Percentiles rank a stretch among this genome's conserved stretches.
Evolutionary conservation across 495 filamentous ascomycete species (phyloP).

Genomic region (Aspergillus ostianus): DNA sequence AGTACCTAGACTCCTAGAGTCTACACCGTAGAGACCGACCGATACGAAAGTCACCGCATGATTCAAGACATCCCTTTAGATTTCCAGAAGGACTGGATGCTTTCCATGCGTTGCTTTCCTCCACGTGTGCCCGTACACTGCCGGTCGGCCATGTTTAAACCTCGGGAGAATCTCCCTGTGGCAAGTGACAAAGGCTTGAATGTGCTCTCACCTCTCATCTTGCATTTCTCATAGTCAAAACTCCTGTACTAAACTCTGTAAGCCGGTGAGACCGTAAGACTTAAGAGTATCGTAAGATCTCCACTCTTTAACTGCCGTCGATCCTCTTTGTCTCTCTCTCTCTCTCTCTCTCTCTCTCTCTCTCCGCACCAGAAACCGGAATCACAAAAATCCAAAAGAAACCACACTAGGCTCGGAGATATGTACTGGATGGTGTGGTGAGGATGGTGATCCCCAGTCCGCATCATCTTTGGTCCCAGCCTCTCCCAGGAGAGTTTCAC

Average conservation of each 20-base stretch:
- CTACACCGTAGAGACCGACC: too few species aligned
- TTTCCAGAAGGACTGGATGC: background rate
- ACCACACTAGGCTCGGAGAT: too few species aligned
- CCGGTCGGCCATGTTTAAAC: background rate
- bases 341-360: background rate
- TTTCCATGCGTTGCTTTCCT: background rate
- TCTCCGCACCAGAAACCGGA: conserved; percentile 8
- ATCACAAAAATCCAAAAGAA: too few species aligned
- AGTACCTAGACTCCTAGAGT: too few species aligned
- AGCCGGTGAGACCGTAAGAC: background rate
- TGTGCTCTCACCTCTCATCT: too few species aligned
- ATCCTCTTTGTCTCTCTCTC: conserved; percentile 2
- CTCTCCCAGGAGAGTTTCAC: too few species aligned
- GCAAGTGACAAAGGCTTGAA: background rate
- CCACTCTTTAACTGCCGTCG: conserved; percentile 18
- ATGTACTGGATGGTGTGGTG: background rate
- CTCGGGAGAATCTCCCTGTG: background rate
- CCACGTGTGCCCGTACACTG: background rate
- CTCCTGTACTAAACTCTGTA: background rate
- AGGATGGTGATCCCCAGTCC: too few species aligned
- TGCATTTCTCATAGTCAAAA: background rate
- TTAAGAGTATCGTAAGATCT: conserved; percentile 14
- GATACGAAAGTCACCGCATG: background rate
- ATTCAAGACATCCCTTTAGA: background rate
- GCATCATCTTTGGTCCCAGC: too few species aligned